Evolutionary conservation across 352 stramenopile species (phyloP), one percentile per base, ranked within the genome.

Genomic region (Pythium guiyangense): DNA sequence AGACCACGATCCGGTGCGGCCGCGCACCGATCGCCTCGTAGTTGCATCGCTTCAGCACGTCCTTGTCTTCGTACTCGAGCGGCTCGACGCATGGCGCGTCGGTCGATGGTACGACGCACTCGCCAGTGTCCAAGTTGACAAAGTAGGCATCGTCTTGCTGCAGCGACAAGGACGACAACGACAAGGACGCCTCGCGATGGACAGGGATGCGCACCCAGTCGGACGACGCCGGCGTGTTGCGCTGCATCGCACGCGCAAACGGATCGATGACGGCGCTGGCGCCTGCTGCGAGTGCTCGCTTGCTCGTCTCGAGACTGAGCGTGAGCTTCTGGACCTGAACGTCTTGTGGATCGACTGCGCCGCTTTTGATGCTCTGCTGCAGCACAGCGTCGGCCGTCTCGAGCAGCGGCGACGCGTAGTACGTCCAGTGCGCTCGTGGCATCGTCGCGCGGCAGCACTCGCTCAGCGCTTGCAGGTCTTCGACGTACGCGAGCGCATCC

Each of bases 91-190:
- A 10, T n/a, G 60, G 22, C 37, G 57, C 57, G 10, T 59, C 61
- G 27, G 44, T 59, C 15, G 31, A 37, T 45, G 10, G 22, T 25
- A 64, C 48, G 31, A 65, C 31, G 42, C 55, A 55, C 59, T 82
- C 69, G 1, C 74, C 77, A 0, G 79, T 90, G 46, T 90, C 79
- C 52, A 88, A 70, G 39, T 90, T 90, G 49, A 90, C 77, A 59
- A 74, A 92, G 43, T 70, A 83, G 0, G 11, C 11, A 39, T 12
- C 10, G 1, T 22, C 54, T 5, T 9, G 0, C 22, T 14, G 20
- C 47, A 17, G 3, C 12, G 34, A 6, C 6, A 35, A 37, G 10
- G 42, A 47, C 39, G 39, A 45, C 17, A 15, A 44, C 39, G 39
- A 4, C 14, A 37, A 17, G n/a, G 20, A 18, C 18, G 26, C 14